Conservation (phyloP, 2,329 filamentous ascomycete species). For the Chaetomium sp. region DNA sequence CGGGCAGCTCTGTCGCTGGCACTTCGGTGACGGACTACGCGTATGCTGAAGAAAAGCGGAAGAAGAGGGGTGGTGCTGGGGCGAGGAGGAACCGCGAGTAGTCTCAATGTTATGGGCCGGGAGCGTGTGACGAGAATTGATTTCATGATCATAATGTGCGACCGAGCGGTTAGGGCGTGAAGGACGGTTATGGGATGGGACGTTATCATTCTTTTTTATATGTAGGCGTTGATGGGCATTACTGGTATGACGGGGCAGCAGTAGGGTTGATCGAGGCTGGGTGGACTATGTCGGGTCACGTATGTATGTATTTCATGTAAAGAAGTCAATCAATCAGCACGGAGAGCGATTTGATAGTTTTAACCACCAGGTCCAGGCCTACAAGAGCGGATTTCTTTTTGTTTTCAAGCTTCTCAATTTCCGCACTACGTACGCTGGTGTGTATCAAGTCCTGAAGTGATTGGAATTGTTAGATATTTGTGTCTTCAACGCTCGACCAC, state of each 20-base stretch:
- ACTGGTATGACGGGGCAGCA: too few relatives aligned
- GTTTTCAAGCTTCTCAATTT: too few relatives aligned
- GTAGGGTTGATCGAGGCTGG: neutral
- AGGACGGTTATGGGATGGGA: neutral
- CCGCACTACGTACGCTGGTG: too few relatives aligned
- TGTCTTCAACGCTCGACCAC: too few relatives aligned
- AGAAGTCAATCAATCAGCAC: neutral
- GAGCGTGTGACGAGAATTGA: neutral
- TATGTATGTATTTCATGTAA: neutral
- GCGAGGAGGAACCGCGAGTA: constrained; percentile 23
- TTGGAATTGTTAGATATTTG: too few relatives aligned
- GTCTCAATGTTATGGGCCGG: neutral
- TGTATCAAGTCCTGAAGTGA: too few relatives aligned
- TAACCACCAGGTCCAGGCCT: neutral
- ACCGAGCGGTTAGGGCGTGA: neutral
- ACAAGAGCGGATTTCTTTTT: too few relatives aligned
- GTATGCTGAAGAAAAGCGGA: constrained; percentile 39
- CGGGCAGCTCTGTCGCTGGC: constrained; percentile 1
- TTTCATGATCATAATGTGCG: neutral
- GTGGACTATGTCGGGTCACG: neutral
- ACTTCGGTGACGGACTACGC: constrained; percentile 30
- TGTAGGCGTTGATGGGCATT: constrained; percentile 2
- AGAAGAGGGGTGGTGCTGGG: constrained; percentile 32
- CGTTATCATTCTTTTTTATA: neutral
- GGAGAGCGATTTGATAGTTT: neutral